These are phyloP conservation scores for Exophiala alcalophila DNA, from an alignment of 2,329 filamentous ascomycete genomes.

Conservation along the genomic window DNA sequence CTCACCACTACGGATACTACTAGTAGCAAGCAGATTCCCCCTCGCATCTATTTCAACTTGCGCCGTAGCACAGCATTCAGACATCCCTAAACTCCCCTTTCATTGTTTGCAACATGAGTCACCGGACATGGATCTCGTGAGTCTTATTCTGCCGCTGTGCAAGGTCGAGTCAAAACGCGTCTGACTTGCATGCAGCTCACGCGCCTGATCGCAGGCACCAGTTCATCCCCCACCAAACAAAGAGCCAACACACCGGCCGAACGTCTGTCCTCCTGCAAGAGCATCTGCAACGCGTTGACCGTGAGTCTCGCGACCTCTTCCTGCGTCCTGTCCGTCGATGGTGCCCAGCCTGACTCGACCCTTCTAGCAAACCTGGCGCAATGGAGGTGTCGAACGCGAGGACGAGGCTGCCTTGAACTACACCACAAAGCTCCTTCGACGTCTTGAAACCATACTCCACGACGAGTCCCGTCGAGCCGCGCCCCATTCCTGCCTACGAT, in stretches of 20 bases:
- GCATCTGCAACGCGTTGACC: conserved; percentile 58
- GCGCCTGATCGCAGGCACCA: conserved; percentile 58
- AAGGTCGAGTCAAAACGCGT: conserved; percentile 19
- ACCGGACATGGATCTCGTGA: conserved; percentile 45
- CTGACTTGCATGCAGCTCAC: conserved; percentile 57
- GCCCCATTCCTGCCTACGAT: conserved; percentile 87
- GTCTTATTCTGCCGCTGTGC: conserved; percentile 28
- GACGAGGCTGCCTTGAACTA: conserved; percentile 52
- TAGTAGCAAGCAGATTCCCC: too few species aligned
- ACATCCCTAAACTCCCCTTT: conserved; percentile 2
- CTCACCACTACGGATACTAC: too few species aligned
- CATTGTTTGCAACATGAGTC: conserved; percentile 20
- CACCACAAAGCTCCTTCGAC: conserved; percentile 53
- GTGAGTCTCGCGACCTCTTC: conserved; percentile 35
- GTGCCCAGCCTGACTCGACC: conserved; percentile 11
- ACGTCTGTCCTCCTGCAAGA: conserved; percentile 60
- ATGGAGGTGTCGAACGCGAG: conserved; percentile 49
- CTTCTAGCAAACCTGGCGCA: conserved; percentile 59
- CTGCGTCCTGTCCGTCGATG: not conserved
- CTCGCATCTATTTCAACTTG: conserved; percentile 6
- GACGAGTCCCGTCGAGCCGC: conserved; percentile 86
- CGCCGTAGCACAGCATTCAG: conserved; percentile 2
- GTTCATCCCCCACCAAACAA: conserved; percentile 48
- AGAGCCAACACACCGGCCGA: conserved; percentile 56
- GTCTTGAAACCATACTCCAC: conserved; percentile 66